These are phyloP conservation scores for Apodospora peruviana DNA, from an alignment of 495 filamentous ascomycete genomes.

Conservation along the genomic window DNA sequence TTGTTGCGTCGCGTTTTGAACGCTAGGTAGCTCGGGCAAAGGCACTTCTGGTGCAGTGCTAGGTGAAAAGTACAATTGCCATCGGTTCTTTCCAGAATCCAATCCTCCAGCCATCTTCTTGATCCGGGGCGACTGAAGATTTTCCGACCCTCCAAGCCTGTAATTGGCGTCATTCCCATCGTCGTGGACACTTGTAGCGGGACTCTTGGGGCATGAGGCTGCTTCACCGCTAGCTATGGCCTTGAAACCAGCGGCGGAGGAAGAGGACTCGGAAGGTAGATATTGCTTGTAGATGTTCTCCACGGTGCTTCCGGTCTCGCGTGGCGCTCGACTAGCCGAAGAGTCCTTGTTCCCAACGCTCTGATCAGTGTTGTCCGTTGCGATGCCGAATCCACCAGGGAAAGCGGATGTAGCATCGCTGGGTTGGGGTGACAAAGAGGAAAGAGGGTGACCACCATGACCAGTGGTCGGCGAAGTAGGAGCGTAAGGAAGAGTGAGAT, in stretches of 20 bases:
- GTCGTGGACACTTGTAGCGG: not conserved
- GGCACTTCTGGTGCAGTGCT: slow-evolving; percentile 3
- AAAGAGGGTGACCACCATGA: not conserved
- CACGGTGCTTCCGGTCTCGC: slow-evolving; percentile 22
- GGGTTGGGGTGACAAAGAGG: not conserved
- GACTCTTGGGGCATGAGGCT: not conserved
- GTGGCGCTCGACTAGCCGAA: not conserved
- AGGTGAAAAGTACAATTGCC: slow-evolving; percentile 1
- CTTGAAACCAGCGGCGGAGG: slow-evolving; percentile 1
- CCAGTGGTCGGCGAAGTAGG: not conserved
- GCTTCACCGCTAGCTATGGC: not conserved
- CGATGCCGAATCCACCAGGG: not conserved
- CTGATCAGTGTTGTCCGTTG: not conserved
- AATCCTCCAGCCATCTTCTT: not conserved
- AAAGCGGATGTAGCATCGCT: not conserved
- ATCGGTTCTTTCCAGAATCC: not conserved
- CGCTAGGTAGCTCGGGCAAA: slow-evolving; percentile 4
- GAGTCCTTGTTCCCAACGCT: not conserved
- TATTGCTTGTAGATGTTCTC: slow-evolving; percentile 28
- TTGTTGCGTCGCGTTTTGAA: not conserved
- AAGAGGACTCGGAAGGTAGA: slow-evolving; percentile 1
- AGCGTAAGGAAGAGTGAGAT: slow-evolving; percentile 4
- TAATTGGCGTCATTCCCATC: slow-evolving; percentile 10
- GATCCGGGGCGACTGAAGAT: not conserved
- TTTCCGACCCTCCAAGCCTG: slow-evolving; percentile 1